A percentile compares a stretch with the other conserved stretches of the same genome.
Conservation (phyloP, 495 filamentous ascomycete genomes). For the Hypoxylon fuscum region DNA sequence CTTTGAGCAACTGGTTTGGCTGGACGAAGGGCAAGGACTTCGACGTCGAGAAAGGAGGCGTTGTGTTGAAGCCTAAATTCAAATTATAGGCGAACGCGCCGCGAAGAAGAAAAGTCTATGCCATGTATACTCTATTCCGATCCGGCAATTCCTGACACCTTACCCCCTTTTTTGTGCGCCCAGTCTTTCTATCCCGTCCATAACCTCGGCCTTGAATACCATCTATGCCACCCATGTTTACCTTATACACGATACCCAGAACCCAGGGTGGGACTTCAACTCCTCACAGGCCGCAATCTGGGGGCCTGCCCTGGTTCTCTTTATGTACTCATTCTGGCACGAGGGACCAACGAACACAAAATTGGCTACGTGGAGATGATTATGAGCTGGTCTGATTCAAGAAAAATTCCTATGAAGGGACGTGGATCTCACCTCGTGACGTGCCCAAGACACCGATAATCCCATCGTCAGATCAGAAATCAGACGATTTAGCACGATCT, state of each 20-base stretch:
- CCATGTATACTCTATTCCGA: constrained; percentile 7
- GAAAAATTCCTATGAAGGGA: constrained; percentile 1
- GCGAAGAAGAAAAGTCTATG: constrained; percentile 8
- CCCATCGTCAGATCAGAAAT: not conserved
- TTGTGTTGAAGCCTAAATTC: constrained; percentile 59
- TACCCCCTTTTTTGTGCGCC: not conserved
- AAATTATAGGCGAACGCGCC: constrained; percentile 54
- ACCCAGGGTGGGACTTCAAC: too few relatives aligned
- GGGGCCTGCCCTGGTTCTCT: too few relatives aligned
- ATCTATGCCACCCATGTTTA: too few relatives aligned
- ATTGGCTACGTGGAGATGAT: constrained; percentile 7
- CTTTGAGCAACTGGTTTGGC: constrained; percentile 77
- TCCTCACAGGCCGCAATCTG: too few relatives aligned
- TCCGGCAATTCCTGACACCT: not conserved
- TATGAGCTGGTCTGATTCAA: constrained; percentile 11
- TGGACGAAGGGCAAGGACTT: constrained; percentile 79
- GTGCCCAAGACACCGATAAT: not conserved
- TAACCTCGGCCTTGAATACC: too few relatives aligned
- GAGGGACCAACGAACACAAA: constrained; percentile 1
- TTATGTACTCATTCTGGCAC: not conserved
- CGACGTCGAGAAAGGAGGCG: constrained; percentile 66
- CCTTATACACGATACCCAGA: too few relatives aligned
- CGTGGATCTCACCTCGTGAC: constrained; percentile 21
- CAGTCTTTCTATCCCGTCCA: too few relatives aligned
- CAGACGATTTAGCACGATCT: constrained; percentile 7